phyloP scores from a whole-genome alignment of 805 yeast genomes.

The Kregervanrija delftensis region DNA sequence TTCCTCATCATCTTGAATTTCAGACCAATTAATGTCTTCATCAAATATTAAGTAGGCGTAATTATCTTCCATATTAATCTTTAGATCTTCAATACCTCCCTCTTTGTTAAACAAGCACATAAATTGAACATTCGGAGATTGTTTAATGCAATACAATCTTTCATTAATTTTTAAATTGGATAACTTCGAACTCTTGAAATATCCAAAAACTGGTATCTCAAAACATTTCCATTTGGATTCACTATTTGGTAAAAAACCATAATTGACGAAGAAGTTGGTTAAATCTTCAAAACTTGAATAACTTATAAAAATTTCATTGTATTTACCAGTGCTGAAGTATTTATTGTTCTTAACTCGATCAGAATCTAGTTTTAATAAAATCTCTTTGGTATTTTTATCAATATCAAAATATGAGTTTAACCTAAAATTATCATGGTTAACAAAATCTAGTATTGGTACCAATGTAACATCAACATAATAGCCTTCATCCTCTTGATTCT shows the following conservation, averaged over 20 bases:
- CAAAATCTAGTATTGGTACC: constrained; percentile 65
- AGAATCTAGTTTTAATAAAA: constrained; percentile 31
- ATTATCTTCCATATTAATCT: constrained; percentile 26
- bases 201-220: constrained; percentile 32
- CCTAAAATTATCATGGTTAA: constrained; percentile 43
- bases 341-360: constrained; percentile 1
- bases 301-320: constrained; percentile 35
- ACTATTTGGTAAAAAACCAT: constrained; percentile 41
- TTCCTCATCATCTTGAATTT: constrained; percentile 14
- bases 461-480: constrained; percentile 45
- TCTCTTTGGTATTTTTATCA: constrained; percentile 38
- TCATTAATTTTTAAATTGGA: constrained; percentile 6
- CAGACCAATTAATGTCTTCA: constrained; percentile 17
- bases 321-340: neutral
- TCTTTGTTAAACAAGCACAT: constrained; percentile 19
- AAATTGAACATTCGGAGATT: constrained; percentile 36
- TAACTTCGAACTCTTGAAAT: constrained; percentile 8
- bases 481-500: constrained; percentile 25
- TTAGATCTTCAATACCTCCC: constrained; percentile 14
- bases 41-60: constrained; percentile 28
- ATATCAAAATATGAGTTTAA: constrained; percentile 56
- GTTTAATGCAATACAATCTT: constrained; percentile 26
- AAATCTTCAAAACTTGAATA: constrained; percentile 40
- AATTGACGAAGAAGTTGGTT: constrained; percentile 31
- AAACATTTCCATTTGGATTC: constrained; percentile 15